Conservation (phyloP, 2,329 filamentous ascomycete genomes). For the Helminthosporium solani region DNA sequence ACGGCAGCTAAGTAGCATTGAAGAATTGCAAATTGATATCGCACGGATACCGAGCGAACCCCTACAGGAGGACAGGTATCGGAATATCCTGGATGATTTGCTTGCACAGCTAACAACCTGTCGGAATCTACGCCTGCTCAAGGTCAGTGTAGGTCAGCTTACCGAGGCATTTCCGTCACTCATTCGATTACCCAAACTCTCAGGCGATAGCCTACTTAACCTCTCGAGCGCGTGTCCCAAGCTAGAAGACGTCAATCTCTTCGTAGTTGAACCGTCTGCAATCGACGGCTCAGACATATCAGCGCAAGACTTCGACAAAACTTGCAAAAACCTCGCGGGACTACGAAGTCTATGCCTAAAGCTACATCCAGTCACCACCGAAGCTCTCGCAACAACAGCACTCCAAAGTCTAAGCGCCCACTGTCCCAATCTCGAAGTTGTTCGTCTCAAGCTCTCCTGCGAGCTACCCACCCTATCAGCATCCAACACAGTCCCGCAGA, state of each 20-base stretch:
- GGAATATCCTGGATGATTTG: constrained; percentile 23
- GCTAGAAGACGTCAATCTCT: constrained; percentile 29
- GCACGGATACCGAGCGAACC: constrained; percentile 24
- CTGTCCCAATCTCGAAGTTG: constrained; percentile 25
- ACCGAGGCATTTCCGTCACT: constrained; percentile 27
- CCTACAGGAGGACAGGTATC: constrained; percentile 16
- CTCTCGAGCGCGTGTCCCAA: constrained; percentile 24
- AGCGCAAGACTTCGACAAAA: constrained; percentile 26
- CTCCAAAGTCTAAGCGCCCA: constrained; percentile 29
- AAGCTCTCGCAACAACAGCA: constrained; percentile 24
- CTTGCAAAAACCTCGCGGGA: constrained; percentile 25
- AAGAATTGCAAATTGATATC: constrained; percentile 33
- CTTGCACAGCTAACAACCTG: constrained; percentile 20
- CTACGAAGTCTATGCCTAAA: constrained; percentile 28
- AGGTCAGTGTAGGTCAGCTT: constrained; percentile 27
- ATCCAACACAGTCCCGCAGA: constrained; percentile 8
- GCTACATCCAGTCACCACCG: constrained; percentile 26
- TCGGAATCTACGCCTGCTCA: constrained; percentile 21
- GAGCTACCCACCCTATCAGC: constrained; percentile 23
- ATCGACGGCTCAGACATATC: constrained; percentile 33
- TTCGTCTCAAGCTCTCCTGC: constrained; percentile 29
- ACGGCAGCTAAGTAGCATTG: constrained; percentile 20
- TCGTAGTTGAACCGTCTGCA: constrained; percentile 25
- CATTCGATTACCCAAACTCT: constrained; percentile 19
- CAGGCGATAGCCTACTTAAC: constrained; percentile 20